Percentiles rank a stretch among this genome's conserved stretches.
Evolutionary conservation across 495 filamentous ascomycete genomes (phyloP).

Genomic region (Staphylotrichum tortipilum): DNA sequence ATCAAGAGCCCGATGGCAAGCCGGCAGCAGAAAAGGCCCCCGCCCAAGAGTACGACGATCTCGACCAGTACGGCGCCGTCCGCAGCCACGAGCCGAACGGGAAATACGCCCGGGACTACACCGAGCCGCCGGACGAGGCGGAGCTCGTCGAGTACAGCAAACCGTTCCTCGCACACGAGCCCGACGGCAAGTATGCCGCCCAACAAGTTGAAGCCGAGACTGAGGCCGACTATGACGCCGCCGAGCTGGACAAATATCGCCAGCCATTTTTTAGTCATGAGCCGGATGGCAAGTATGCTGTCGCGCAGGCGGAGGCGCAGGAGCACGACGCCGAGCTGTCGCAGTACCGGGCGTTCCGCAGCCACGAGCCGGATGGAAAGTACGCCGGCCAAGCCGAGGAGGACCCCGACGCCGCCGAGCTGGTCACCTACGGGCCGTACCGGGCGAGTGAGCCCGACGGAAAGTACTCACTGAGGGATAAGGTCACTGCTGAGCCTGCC

Average conservation of each 20-base stretch:
- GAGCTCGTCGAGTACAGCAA: slow-evolving; percentile 11
- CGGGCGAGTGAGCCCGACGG: slow-evolving; percentile 17
- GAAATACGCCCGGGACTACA: slow-evolving; percentile 19
- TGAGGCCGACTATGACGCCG: no score
- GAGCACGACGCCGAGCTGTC: slow-evolving; percentile 1
- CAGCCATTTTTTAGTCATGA: slow-evolving; percentile 5
- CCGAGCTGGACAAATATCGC: background rate
- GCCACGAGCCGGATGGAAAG: slow-evolving; percentile 17
- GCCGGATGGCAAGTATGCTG: slow-evolving; percentile 2
- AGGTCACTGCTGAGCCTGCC: background rate
- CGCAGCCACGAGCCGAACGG: slow-evolving; percentile 18
- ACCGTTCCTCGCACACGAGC: slow-evolving; percentile 27
- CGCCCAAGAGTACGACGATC: no score
- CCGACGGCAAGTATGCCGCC: slow-evolving; percentile 21
- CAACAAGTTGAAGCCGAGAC: background rate
- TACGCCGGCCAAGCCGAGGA: background rate
- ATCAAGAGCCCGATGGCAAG: slow-evolving; percentile 21
- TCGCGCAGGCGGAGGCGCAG: background rate
- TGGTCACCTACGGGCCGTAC: slow-evolving; percentile 8
- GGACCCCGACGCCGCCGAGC: background rate
- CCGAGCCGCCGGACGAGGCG: background rate
- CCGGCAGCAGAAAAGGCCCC: no score
- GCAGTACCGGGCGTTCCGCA: slow-evolving; percentile 1
- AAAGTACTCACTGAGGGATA: slow-evolving; percentile 5
- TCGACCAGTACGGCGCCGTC: slow-evolving; percentile 7